Evolutionary conservation across 2,329 filamentous ascomycete species (phyloP), one percentile per base, ranked within the genome.

Genomic region (Davidsoniella virescens): DNA sequence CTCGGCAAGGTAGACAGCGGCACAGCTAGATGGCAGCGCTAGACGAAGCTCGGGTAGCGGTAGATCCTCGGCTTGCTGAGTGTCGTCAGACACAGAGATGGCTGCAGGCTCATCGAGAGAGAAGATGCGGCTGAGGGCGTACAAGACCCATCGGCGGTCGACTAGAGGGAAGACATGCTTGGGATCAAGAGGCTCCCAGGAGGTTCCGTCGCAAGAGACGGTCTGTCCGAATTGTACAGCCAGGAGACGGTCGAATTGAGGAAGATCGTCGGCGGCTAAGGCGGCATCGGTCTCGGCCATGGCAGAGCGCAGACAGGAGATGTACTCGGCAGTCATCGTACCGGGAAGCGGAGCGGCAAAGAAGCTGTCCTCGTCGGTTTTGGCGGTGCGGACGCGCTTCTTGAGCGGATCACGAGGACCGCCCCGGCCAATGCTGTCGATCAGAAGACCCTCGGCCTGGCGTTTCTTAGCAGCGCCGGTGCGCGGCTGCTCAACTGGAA

Each of bases 361-460:
- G 40, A 48, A 44, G 44, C 50, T 29, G 33, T 41, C 43, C 17
- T 40, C 47, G 12, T 36, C 44, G 36, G 41, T 25, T 5, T 37
- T 8, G 5, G 42, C 12, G 14, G n/a, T 20, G 20, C 44, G 33
- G 33, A 33, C 8, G 26, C 37, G 23, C 36, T 52, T 49, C 16
- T 18, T 16, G 18, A 51, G 55, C 38, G 65, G 56, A 55, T 67
- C 65, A 3, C 65, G 58, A 9, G 64, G 62, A 1, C 68, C 65
- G 2, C 81, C 82, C 53, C 80, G 80, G 1, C 82, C 81, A 49
- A 88, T 76, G 0, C 83, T 82, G 59, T 88, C 82, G 33, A 84
- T 81, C 23, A 88, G 65, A 6, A 84, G 67, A 7, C 81, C 80
- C 47, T 76, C 72, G 5, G 53, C 54, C 38, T 72, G 72, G 37